Conservation (phyloP, 2,329 filamentous ascomycete genomes). For the Coniochaeta hoffmannii region DNA sequence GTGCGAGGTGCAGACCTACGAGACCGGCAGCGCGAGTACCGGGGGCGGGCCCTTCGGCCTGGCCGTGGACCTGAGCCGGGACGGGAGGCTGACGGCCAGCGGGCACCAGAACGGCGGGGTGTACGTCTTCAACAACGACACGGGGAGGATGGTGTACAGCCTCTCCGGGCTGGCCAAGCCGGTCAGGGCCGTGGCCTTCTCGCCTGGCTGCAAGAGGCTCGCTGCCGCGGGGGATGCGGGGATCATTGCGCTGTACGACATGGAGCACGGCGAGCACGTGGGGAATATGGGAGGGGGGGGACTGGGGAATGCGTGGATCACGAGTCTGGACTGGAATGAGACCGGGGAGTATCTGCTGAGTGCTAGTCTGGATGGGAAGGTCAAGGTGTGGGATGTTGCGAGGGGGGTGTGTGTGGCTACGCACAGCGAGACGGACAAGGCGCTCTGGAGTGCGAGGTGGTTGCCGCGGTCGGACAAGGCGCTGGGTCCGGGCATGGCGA, state of each 20-base stretch:
- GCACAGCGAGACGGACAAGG: slow-evolving; percentile 81
- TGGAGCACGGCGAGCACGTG: slow-evolving; percentile 85
- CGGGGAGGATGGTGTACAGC: slow-evolving; percentile 76
- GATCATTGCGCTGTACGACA: slow-evolving; percentile 87
- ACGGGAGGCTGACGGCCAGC: slow-evolving; percentile 81
- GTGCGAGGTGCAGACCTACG: slow-evolving; percentile 60
- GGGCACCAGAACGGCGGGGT: slow-evolving; percentile 89
- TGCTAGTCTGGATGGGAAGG: slow-evolving; percentile 85
- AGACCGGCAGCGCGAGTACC: slow-evolving; percentile 50
- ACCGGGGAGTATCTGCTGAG: slow-evolving; percentile 88
- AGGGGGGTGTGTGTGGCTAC: slow-evolving; percentile 80
- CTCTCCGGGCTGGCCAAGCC: slow-evolving; percentile 80
- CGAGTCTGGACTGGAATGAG: slow-evolving; percentile 85
- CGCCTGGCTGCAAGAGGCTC: slow-evolving; percentile 73
- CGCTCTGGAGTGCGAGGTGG: slow-evolving; percentile 80
- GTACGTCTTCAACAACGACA: slow-evolving; percentile 93
- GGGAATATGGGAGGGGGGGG: slow-evolving; percentile 56
- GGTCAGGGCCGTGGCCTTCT: slow-evolving; percentile 80
- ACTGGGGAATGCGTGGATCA: slow-evolving; percentile 63
- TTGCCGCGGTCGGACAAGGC: slow-evolving; percentile 58
- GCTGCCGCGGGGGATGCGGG: slow-evolving; percentile 86
- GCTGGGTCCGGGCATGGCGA: slow-evolving; percentile 25
- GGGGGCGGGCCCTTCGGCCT: slow-evolving; percentile 72
- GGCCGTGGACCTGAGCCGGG: slow-evolving; percentile 70
- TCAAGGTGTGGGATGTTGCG: slow-evolving; percentile 92